Base-by-base conservation (phyloP, 305 asterid species). In the Euphrasia arctica region DNA sequence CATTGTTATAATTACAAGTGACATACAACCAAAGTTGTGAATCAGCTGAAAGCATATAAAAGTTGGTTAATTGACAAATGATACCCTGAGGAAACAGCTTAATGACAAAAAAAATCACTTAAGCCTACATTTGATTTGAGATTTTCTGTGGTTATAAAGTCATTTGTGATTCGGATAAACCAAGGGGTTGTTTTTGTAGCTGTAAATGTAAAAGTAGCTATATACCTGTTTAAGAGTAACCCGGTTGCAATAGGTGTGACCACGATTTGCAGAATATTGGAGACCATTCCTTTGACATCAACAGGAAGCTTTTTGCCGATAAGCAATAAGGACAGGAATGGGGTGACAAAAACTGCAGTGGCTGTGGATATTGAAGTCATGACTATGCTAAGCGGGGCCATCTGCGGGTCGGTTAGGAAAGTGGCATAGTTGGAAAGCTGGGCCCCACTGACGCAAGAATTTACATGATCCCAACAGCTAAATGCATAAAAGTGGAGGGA, bases 351-450 rank as follows among this genome's bases (percentile, higher is more conserved):
- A 68, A 79, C 95, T 1, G 97, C 98, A 63, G 88, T 76, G 34
- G 97, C 97, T 25, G 97, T 92, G 41, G 98, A 92, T 70, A 92
- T 67, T 1, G 97, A 90, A 48, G 98, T 92, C 98, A 92, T 89
- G 77, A 92, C 98, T 47, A 92, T 92, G 79, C 98, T 92, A 54
- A 92, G 93, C 42, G 98, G 97, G 60, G 97, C 98, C 98, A 92
- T 85, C 57, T 74, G 66, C 52, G 97, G 96, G 72, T 89, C 96
- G 0, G 98, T 85, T 50, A 89, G 83, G 75, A 83, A 92, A 47
- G 98, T 92, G n/a, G 98, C 96, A 14, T 89, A 92, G 64, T 92
- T 89, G 63, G 98, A 92, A 63, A 92, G 95, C 80, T 92, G 97
- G 9, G 98, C 97, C 56, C 98, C 96, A 55, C 97, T 92, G 61